These are phyloP conservation scores for Ramaria rubella DNA, from an alignment of 768 basidiomycete genomes.

Conservation along the genomic window DNA sequence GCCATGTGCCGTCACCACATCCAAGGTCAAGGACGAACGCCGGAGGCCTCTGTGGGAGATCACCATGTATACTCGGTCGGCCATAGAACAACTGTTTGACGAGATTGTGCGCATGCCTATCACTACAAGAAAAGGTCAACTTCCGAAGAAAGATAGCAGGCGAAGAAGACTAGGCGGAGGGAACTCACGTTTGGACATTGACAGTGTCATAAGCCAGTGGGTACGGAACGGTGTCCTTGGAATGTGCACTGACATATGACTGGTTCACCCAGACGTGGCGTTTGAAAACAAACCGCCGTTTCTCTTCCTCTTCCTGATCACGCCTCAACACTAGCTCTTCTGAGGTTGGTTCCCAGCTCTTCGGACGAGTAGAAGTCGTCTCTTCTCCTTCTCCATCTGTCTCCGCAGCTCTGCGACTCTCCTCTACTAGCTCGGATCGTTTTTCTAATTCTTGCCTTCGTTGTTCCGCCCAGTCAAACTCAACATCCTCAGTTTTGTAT, in stretches of 20 bases:
- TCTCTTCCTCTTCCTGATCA: background rate
- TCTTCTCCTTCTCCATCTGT: background rate
- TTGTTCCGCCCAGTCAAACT: background rate
- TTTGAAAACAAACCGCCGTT: background rate
- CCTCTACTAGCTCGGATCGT: background rate
- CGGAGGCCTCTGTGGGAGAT: constrained; percentile 40
- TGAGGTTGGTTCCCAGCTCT: background rate
- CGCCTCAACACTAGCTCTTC: background rate
- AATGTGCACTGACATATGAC: background rate
- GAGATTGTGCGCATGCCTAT: constrained; percentile 45
- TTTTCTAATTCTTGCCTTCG: background rate
- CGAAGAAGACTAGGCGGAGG: background rate
- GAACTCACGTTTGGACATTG: background rate
- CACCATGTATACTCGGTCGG: constrained; percentile 57
- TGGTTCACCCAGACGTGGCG: background rate
- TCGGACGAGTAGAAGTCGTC: background rate
- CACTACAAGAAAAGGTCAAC: constrained; percentile 36
- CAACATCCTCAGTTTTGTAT: background rate
- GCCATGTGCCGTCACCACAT: constrained; percentile 69
- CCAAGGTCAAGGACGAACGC: constrained; percentile 63
- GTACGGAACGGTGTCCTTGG: constrained; percentile 1
- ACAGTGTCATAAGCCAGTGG: constrained; percentile 1
- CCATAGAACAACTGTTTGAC: constrained; percentile 48
- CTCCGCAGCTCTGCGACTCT: background rate
- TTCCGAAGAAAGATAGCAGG: background rate